phyloP scores from a whole-genome alignment of 129 eudicot species.

The Flaveria linearis region DNA sequence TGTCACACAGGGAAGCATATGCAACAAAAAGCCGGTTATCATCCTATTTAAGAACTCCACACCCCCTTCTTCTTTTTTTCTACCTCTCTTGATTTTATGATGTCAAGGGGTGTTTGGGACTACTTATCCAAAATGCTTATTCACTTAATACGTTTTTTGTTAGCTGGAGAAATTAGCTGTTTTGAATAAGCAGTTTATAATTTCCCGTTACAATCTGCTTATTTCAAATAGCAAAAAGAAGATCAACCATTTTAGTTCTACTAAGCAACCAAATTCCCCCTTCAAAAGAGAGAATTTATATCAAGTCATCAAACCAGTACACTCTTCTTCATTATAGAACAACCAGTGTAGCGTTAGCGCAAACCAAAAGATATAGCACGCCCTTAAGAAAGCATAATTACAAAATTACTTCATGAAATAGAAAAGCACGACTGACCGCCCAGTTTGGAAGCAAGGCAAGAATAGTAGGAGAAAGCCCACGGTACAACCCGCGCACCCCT shows the following conservation, averaged over 20 bases:
- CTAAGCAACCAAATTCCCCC: neutral
- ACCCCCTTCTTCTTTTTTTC: neutral
- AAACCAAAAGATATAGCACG: neutral
- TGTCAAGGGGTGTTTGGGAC: neutral
- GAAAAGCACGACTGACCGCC: conserved; percentile 74
- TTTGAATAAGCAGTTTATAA: neutral
- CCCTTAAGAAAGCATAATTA: conserved; percentile 10
- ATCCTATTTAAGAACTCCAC: neutral
- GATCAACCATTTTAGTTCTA: too few species aligned
- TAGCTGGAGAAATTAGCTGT: neutral
- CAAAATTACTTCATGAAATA: neutral
- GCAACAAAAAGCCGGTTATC: neutral
- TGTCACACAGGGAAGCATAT: neutral
- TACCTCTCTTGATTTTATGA: neutral
- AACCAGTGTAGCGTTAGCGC: neutral
- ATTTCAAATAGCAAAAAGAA: neutral
- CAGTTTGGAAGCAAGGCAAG: conserved; percentile 95
- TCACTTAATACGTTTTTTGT: neutral
- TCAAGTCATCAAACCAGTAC: neutral
- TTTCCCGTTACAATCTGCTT: neutral
- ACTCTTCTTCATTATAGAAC: neutral
- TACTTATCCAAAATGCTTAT: neutral
- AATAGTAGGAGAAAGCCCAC: conserved; percentile 93
- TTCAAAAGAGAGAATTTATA: neutral
- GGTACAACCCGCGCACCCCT: conserved; percentile 95